These are phyloP conservation scores for Fusarium sulawesiense DNA, from an alignment of 2,329 filamentous ascomycete species.

Conservation along the genomic window DNA sequence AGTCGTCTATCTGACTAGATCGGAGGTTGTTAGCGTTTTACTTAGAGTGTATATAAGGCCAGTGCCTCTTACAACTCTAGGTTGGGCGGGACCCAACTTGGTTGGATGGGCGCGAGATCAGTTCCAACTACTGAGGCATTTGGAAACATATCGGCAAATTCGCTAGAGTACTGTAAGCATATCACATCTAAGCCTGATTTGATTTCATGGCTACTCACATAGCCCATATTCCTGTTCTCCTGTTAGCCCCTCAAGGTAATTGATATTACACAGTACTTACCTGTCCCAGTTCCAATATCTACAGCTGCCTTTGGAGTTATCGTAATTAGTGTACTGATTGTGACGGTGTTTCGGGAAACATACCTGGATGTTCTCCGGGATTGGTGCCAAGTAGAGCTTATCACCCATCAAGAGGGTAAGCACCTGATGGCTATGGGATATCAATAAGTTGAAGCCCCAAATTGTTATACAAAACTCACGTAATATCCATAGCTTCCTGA, in stretches of 20 bases:
- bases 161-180: neutral
- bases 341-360: fast-evolving
- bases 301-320: neutral
- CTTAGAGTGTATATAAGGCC: fast-evolving
- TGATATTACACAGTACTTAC: neutral
- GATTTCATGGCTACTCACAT: neutral
- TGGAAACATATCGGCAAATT: slow-evolving; percentile 2
- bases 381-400: neutral
- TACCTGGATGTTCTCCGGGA: neutral
- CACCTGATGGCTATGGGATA: neutral
- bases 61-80: neutral
- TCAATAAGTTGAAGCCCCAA: fast-evolving
- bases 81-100: slow-evolving; percentile 10
- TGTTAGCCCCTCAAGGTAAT: fast-evolving
- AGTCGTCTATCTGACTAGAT: slow-evolving; percentile 12
- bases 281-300: slow-evolving; percentile 17
- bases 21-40: fast-evolving
- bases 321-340: fast-evolving
- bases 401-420: neutral
- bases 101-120: slow-evolving; percentile 12
- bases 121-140: neutral
- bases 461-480: neutral
- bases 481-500: slow-evolving; percentile 13
- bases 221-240: slow-evolving; percentile 3
- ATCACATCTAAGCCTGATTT: fast-evolving